Evolutionary conservation across 768 basidiomycete genomes (phyloP), one percentile per base, ranked within the genome.

Genomic region (Gymnopilus junonius): DNA sequence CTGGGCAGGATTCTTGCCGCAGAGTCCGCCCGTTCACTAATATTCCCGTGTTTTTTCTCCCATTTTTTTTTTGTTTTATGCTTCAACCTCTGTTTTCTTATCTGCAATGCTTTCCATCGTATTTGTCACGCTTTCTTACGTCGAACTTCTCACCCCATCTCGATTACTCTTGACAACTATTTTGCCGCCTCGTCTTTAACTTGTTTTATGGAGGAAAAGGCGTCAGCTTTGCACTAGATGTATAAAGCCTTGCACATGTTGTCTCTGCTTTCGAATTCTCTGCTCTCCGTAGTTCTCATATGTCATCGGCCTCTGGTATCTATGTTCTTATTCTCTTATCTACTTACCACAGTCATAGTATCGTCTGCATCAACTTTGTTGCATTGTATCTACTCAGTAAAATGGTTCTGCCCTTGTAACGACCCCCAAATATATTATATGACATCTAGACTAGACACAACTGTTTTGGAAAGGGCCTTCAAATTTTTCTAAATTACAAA

Each of bases 241-340:
- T 42, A 15, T 57, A 25, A 57, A 27, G 51, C 53, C 54, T 43
- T 53, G 27, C 54, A 45, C 46, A 48, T 56, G 53, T 55, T 46
- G 55, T 51, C 55, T 51, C 50, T 42, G 40, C 50, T 58, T 60
- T 60, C 25, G 83, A 85, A 3, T 89, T 74, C 85, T 86, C 10
- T 88, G 88, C 34, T 67, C 64, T 63, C 61, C 45, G 12, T 55
- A 29, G 51, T 64, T 61, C 43, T 82, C 29, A 51, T 51, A 31
- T 50, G 48, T 17, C 48, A 11, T 42, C 89, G 55, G 39, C 23
- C 34, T 48, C 8, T 59, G 12, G n/a, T 81, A 89, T 34, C 80
- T 80, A 66, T 76, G 89, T 45, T 85, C 82, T 61, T 89, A 81
- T 81, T 84, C 87, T 2, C 86, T 87, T 67, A 85, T 51, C 59